These are phyloP conservation scores for Alternaria conjuncta DNA, from an alignment of 2,329 filamentous ascomycete genomes.

Conservation along the genomic window DNA sequence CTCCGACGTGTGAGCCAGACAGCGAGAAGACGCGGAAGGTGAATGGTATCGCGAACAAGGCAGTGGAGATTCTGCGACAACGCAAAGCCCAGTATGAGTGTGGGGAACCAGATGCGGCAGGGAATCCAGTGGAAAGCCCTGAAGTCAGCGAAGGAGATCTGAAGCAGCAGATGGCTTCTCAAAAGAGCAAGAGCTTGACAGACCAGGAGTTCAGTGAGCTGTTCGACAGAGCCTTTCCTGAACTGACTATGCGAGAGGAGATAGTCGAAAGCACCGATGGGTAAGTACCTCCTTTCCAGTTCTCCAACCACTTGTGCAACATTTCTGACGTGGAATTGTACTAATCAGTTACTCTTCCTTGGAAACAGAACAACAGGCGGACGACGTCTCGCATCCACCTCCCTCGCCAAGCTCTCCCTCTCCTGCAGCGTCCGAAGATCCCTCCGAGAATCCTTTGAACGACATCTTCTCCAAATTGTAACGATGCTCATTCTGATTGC, in stretches of 20 bases:
- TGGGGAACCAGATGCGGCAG: conserved; percentile 72
- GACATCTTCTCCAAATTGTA: conserved; percentile 85
- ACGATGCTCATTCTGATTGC: conserved; percentile 59
- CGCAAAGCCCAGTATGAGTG: conserved; percentile 91
- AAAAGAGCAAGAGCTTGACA: conserved; percentile 81
- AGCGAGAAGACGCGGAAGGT: conserved; percentile 89
- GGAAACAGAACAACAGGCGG: conserved; percentile 73
- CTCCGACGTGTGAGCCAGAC: conserved; percentile 93
- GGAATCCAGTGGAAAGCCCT: conserved; percentile 65
- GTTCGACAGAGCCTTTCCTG: conserved; percentile 75
- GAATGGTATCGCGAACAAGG: conserved; percentile 84
- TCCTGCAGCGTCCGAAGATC: conserved; percentile 79
- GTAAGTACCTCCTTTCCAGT: conserved; percentile 56
- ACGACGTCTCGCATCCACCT: conserved; percentile 78
- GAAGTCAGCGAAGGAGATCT: conserved; percentile 74
- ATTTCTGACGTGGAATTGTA: conserved; percentile 53
- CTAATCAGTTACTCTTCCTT: conserved; percentile 85
- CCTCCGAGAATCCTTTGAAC: conserved; percentile 79
- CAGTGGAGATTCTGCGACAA: conserved; percentile 83
- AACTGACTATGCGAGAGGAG: conserved; percentile 70
- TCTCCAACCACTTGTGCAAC: conserved; percentile 28
- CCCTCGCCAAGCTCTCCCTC: conserved; percentile 91
- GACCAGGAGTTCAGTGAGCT: conserved; percentile 92
- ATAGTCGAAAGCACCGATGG: conserved; percentile 62
- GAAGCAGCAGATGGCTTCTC: conserved; percentile 76